These are phyloP conservation scores for Evernia prunastri DNA, from an alignment of 495 filamentous ascomycete species.

Conservation along the genomic window DNA sequence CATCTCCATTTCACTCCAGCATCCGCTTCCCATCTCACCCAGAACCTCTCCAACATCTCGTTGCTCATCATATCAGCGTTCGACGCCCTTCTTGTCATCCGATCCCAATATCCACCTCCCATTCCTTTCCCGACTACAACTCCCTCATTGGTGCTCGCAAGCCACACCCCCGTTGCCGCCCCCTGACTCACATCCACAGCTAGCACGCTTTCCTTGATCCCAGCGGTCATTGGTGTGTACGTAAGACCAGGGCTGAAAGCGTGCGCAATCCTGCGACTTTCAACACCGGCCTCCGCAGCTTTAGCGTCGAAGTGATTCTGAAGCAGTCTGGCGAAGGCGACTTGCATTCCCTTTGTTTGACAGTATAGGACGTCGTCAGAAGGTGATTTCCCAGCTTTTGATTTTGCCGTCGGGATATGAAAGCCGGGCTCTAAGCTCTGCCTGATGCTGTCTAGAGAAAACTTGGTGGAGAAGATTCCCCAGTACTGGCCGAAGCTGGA, in stretches of 20 bases:
- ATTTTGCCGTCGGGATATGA: background rate
- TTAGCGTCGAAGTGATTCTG: slow-evolving; percentile 6
- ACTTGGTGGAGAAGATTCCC: slow-evolving; percentile 6
- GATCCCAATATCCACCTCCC: background rate
- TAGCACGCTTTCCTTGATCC: background rate
- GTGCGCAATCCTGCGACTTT: background rate
- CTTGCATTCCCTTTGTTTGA: slow-evolving; percentile 16
- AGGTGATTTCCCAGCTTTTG: background rate
- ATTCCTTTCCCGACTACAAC: background rate
- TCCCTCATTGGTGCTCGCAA: background rate
- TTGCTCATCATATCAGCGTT: slow-evolving; percentile 5
- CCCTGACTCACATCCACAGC: background rate
- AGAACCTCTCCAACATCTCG: slow-evolving; percentile 5
- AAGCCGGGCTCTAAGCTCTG: background rate
- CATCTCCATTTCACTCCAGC: slow-evolving; percentile 6
- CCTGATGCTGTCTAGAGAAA: background rate
- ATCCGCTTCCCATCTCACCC: slow-evolving; percentile 14
- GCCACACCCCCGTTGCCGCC: background rate
- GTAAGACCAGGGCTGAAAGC: slow-evolving; percentile 12
- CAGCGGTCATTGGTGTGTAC: background rate
- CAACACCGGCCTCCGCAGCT: background rate
- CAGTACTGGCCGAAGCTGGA: slow-evolving; percentile 7
- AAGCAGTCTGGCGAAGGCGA: slow-evolving; percentile 10
- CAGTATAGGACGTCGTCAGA: background rate
- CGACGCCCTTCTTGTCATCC: background rate